phyloP scores from a whole-genome alignment of 2,329 filamentous ascomycete genomes.

The Aspergillus piperis region DNA sequence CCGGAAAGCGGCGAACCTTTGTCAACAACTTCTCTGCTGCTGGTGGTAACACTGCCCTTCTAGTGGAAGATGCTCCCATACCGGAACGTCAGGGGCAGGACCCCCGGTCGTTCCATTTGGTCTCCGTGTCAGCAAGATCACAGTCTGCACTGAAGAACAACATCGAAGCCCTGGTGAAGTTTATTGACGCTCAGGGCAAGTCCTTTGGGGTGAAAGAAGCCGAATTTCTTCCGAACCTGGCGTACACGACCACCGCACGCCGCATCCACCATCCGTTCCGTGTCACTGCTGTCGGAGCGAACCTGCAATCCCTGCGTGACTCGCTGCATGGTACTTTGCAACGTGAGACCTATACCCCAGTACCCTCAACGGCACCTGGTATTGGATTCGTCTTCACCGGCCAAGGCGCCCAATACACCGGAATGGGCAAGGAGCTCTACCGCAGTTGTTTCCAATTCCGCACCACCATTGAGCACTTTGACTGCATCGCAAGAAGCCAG shows the following conservation, averaged over 20 bases:
- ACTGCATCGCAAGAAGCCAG: slow-evolving; percentile 35
- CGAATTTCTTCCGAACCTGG: slow-evolving; percentile 47
- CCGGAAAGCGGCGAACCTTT: slow-evolving; percentile 42
- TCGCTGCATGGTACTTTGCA: slow-evolving; percentile 15
- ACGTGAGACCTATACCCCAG: slow-evolving; percentile 12
- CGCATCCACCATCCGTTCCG: slow-evolving; percentile 46
- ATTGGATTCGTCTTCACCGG: slow-evolving; percentile 37
- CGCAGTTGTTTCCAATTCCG: slow-evolving; percentile 32
- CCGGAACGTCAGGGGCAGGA: slow-evolving; percentile 42
- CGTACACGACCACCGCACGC: slow-evolving; percentile 68
- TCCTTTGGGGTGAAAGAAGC: slow-evolving; percentile 48
- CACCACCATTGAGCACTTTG: slow-evolving; percentile 32
- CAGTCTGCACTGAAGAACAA: slow-evolving; percentile 54
- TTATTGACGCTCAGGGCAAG: slow-evolving; percentile 38
- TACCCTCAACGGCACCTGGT: slow-evolving; percentile 24
- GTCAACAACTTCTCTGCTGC: slow-evolving; percentile 72
- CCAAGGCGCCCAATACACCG: slow-evolving; percentile 41
- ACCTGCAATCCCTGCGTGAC: slow-evolving; percentile 12
- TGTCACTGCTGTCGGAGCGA: slow-evolving; percentile 27
- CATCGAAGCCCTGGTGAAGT: slow-evolving; percentile 56
- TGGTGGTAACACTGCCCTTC: slow-evolving; percentile 68
- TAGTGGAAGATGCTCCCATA: slow-evolving; percentile 63
- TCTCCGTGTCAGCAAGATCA: slow-evolving; percentile 57
- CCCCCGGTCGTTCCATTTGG: slow-evolving; percentile 57
- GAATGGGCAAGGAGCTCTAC: slow-evolving; percentile 40